Percentiles rank a stretch among this genome's conserved stretches.
These are phyloP conservation scores for Chaetoceros tenuissimus DNA, from an alignment of 108 stramenopile genomes.

Conservation along the genomic window DNA sequence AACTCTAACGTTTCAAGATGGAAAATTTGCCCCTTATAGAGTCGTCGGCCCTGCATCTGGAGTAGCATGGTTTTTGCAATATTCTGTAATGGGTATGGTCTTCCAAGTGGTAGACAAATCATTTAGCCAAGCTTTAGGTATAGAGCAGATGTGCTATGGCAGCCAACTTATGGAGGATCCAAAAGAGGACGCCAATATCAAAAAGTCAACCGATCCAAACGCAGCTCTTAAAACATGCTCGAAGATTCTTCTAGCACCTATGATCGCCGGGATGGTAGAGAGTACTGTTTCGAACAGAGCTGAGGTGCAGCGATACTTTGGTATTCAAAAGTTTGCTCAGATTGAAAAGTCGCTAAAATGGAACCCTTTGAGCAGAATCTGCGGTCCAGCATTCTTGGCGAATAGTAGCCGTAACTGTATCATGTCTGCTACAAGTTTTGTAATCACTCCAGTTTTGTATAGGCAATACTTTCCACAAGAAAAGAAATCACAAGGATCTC, in stretches of 20 bases:
- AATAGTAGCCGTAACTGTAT: conserved; percentile 40
- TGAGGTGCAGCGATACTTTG: conserved; percentile 69
- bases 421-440: conserved; percentile 57
- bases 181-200: background rate
- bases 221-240: conserved; percentile 17
- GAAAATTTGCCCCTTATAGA: conserved; percentile 47
- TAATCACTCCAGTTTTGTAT: conserved; percentile 62
- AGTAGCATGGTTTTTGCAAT: conserved; percentile 71
- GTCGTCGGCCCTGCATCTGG: conserved; percentile 57
- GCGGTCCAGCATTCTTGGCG: conserved; percentile 32
- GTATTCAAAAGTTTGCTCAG: conserved; percentile 24
- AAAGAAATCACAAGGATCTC: conserved; percentile 31
- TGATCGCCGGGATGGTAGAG: conserved; percentile 45
- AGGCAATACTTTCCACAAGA: conserved; percentile 67
- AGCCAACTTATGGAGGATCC: conserved; percentile 50
- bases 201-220: conserved; percentile 3
- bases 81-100: conserved; percentile 59
- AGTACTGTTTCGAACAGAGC: conserved; percentile 58
- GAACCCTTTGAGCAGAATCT: conserved; percentile 18
- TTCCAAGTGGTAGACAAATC: conserved; percentile 59
- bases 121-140: conserved; percentile 32
- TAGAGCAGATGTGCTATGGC: conserved; percentile 50
- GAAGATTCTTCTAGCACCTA: conserved; percentile 38
- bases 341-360: conserved; percentile 31
- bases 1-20: conserved; percentile 43